These are phyloP conservation scores for Leccinum subtestaceum DNA, from an alignment of 768 basidiomycete genomes.

Conservation along the genomic window DNA sequence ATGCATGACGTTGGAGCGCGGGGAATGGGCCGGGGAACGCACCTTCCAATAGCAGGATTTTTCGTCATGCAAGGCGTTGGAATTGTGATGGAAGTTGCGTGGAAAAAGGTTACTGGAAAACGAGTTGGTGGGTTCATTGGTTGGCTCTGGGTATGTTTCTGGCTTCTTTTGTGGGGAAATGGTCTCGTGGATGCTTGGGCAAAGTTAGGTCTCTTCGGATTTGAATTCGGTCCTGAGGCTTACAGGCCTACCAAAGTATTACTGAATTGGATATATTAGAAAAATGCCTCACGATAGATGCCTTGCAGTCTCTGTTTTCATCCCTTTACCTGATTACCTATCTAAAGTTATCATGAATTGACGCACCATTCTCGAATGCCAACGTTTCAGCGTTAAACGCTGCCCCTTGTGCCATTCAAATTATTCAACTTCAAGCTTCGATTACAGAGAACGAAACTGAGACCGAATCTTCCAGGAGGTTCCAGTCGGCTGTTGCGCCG, in stretches of 20 bases:
- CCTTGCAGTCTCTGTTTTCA: background rate
- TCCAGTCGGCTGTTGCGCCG: too few species aligned
- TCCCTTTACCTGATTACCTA: too few species aligned
- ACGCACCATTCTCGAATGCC: too few species aligned
- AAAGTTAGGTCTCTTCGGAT: conserved; percentile 19
- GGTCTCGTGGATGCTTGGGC: conserved; percentile 46
- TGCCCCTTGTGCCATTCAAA: too few species aligned
- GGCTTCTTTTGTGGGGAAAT: conserved; percentile 48
- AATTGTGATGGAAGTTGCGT: conserved; percentile 46
- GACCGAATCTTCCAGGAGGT: too few species aligned
- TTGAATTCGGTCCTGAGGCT: conserved; percentile 8
- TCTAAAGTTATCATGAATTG: too few species aligned
- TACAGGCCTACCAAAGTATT: conserved; percentile 20
- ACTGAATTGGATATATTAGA: conserved; percentile 7
- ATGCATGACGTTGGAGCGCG: conserved; percentile 58
- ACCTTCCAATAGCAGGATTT: conserved; percentile 40
- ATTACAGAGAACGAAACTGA: too few species aligned
- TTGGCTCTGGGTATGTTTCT: conserved; percentile 48
- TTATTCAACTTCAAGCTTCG: too few species aligned
- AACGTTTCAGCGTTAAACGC: too few species aligned
- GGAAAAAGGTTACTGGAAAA: conserved; percentile 41
- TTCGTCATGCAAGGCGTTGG: conserved; percentile 60
- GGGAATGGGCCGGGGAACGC: conserved; percentile 52
- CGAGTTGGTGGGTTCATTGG: conserved; percentile 49
- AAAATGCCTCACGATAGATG: background rate